Base-by-base conservation (phyloP, 2,329 filamentous ascomycete genomes). In the Xylaria multiplex region DNA sequence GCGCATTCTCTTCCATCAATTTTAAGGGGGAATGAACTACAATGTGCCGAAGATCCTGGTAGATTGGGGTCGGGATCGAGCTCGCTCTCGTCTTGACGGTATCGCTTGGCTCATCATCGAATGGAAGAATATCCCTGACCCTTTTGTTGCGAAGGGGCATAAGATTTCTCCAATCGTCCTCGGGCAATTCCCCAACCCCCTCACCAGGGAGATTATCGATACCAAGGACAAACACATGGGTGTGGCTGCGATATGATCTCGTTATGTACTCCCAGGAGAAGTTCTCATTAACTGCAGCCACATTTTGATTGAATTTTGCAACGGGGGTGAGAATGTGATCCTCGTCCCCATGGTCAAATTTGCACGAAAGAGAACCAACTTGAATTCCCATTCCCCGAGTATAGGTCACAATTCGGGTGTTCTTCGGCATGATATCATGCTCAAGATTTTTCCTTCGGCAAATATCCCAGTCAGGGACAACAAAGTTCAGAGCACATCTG, bases 401-500 rank as follows among this genome's bases (percentile, higher is more conserved):
- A 48, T 75, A 75, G 2, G 69, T 75, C 16, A 71, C 65, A 19
- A 75, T 35, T 35, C 70, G 65, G 4, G 62, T 67, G 2, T 48
- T n/a, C 2, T 64, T 53, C 14, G 58, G 32, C 1, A n/a, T 19
- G 19, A 49, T 45, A 6, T 72, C 65, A 5, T 59, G 24, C 6
- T 27, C 9, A 1, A 67, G 50, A 19, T 52, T 58, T 45, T 63
- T 50, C 54, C 52, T 48, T 27, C 49, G 45, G 40, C 72, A 74
- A 2, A 70, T 42, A 0, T 54, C 54, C 73, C 74, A 74, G n/a
- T 75, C 73, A 1, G 72, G 72, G 7, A 72, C 71, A 3, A 73
- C 35, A 14, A 75, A 57, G 40, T 70, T 54, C 0, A 75, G 53
- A n/a, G 65, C 72, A 40, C 74, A 75, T 13, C 16, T 55, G 3